Percentiles rank a stretch among this genome's conserved stretches.
Conservation (phyloP, 345 rosid species). For the Pugionium dolabratum region DNA sequence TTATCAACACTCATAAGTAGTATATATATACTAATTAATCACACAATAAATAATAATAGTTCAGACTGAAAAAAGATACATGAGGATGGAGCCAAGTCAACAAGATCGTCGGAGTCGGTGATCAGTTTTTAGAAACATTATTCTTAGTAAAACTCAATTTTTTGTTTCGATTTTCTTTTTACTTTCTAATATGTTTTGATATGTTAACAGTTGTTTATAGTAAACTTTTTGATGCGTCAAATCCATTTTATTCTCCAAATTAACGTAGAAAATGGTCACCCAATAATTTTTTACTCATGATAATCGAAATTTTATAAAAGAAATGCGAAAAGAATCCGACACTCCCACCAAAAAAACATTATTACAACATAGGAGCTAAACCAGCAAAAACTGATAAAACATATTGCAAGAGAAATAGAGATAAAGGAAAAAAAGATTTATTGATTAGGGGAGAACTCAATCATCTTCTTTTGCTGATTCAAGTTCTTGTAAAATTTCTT, state of each 20-base stretch:
- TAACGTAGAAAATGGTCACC: neutral
- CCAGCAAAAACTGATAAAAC: conserved; percentile 8
- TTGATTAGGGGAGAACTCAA: conserved; percentile 31
- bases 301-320: conserved; percentile 21
- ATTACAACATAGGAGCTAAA: conserved; percentile 29
- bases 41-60: neutral
- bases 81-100: conserved; percentile 12
- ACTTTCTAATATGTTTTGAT: neutral
- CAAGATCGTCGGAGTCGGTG: conserved; percentile 8
- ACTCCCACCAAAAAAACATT: conserved; percentile 22
- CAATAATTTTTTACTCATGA: conserved; percentile 21
- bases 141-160: neutral
- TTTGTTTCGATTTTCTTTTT: neutral
- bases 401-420: conserved; percentile 11
- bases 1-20: neutral
- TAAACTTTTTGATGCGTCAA: no score
- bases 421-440: neutral
- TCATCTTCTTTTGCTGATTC: conserved; percentile 51
- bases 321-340: conserved; percentile 32
- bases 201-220: neutral
- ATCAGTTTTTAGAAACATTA: neutral
- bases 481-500: conserved; percentile 67
- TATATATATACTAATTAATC: neutral
- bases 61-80: neutral
- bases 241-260: neutral